Evolutionary conservation across 2,329 filamentous ascomycete species (phyloP).

Genomic region (Paecilomyces variotii): DNA sequence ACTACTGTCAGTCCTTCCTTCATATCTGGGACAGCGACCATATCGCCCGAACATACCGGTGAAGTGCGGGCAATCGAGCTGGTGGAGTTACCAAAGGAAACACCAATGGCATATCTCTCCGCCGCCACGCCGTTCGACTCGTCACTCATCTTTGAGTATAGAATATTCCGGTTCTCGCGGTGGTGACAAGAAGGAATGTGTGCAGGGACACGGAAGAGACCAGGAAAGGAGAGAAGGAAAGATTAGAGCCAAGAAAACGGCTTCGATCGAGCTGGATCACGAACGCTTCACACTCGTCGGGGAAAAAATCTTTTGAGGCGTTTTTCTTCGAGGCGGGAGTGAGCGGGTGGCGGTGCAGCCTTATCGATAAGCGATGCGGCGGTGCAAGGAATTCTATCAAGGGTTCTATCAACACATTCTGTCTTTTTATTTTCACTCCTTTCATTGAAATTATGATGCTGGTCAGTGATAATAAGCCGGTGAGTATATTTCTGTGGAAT

Average conservation of each 20-base stretch:
- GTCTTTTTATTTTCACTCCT: too few species aligned
- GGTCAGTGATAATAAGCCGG: too few species aligned
- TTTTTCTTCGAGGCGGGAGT: constrained; percentile 9
- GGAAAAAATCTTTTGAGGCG: constrained; percentile 28
- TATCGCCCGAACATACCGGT: constrained; percentile 34
- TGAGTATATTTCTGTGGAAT: too few species aligned
- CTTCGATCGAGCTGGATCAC: background rate
- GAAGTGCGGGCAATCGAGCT: constrained; percentile 90
- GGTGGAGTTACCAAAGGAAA: constrained; percentile 97
- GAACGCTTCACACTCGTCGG: background rate
- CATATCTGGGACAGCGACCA: background rate
- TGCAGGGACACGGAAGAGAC: constrained; percentile 5
- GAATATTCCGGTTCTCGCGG: constrained; percentile 1
- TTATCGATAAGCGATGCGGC: constrained; percentile 2
- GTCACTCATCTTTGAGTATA: constrained; percentile 38
- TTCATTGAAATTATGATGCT: too few species aligned
- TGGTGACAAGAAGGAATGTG: constrained; percentile 5
- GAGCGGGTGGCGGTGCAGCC: background rate
- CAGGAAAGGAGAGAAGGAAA: constrained; percentile 11
- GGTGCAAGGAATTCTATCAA: background rate
- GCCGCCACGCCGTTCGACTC: constrained; percentile 42
- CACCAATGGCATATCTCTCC: constrained; percentile 71
- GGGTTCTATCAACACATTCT: too few species aligned
- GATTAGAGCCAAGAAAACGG: constrained; percentile 12
- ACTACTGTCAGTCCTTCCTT: constrained; percentile 4